Evolutionary conservation across 2,329 filamentous ascomycete species (phyloP).

Genomic region (Endocalyx cinctus): DNA sequence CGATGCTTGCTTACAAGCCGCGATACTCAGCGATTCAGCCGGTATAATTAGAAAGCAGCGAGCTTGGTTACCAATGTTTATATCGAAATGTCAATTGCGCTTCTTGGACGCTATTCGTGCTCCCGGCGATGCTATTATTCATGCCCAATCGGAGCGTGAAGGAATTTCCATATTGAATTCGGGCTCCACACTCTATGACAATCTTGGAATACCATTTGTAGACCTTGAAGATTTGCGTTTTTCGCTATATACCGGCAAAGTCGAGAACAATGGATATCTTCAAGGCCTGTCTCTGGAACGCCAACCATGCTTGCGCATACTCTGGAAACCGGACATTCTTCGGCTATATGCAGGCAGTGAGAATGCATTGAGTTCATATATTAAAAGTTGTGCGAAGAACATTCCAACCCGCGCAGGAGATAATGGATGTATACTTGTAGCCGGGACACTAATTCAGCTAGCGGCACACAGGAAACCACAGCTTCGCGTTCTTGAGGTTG

Average conservation of each 20-base stretch:
- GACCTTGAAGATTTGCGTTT: slow-evolving; percentile 1
- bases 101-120: background rate
- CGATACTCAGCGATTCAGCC: slow-evolving; percentile 8
- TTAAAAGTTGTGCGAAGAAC: background rate
- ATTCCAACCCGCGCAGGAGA: no score
- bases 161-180: slow-evolving; percentile 4
- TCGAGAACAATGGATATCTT: background rate
- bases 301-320: slow-evolving; percentile 8
- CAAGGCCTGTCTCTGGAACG: slow-evolving; percentile 3
- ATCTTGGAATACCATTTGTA: background rate
- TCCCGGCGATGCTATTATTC: slow-evolving; percentile 4
- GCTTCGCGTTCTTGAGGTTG: slow-evolving; percentile 13
- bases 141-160: slow-evolving; percentile 4
- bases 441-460: slow-evolving; percentile 9
- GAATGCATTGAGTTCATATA: slow-evolving; percentile 1
- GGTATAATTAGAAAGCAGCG: slow-evolving; percentile 4
- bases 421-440: background rate
- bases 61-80: slow-evolving; percentile 11
- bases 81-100: slow-evolving; percentile 8
- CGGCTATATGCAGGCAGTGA: slow-evolving; percentile 1
- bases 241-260: slow-evolving; percentile 5
- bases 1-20: slow-evolving; percentile 14
- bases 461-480: slow-evolving; percentile 12
- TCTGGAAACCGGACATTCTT: slow-evolving; percentile 15
- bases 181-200: slow-evolving; percentile 4